A percentile compares a stretch with the other conserved stretches of the same genome.
Evolutionary conservation across 164 flowering plant species (phyloP).

Genomic region (Vitis rotundifolia): DNA sequence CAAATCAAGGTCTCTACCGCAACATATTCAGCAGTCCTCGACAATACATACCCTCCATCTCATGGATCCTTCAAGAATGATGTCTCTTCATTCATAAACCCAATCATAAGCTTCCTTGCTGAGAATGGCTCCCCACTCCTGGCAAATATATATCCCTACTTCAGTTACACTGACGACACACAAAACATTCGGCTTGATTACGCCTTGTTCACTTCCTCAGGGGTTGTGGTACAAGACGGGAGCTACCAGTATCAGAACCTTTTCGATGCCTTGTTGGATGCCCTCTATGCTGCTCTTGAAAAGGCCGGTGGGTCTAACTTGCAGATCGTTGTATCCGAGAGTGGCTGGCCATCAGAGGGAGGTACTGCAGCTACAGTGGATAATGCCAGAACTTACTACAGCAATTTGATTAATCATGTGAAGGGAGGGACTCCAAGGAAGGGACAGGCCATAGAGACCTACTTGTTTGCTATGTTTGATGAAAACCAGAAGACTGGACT

Average conservation of each 20-base stretch:
- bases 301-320: constrained; percentile 14
- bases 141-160: too few species aligned
- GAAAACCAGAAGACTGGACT: constrained; percentile 25
- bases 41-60: constrained; percentile 34
- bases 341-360: constrained; percentile 33
- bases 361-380: constrained; percentile 6
- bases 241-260: constrained; percentile 16
- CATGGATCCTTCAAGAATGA: too few species aligned
- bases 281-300: constrained; percentile 28
- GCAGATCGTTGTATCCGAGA: constrained; percentile 32
- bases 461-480: constrained; percentile 35
- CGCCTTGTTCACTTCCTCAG: constrained; percentile 17
- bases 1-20: constrained; percentile 30
- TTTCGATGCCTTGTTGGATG: constrained; percentile 34
- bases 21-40: constrained; percentile 3
- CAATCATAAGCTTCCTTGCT: too few species aligned
- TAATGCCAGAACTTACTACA: constrained; percentile 21
- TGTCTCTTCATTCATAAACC: too few species aligned
- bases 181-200: not conserved
- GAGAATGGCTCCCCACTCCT: too few species aligned
- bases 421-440: constrained; percentile 11
- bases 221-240: constrained; percentile 8
- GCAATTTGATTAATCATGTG: constrained; percentile 26
- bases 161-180: too few species aligned
- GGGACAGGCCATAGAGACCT: constrained; percentile 9